Base-by-base conservation (phyloP, 495 filamentous ascomycete genomes). In the Collariella sp. region DNA sequence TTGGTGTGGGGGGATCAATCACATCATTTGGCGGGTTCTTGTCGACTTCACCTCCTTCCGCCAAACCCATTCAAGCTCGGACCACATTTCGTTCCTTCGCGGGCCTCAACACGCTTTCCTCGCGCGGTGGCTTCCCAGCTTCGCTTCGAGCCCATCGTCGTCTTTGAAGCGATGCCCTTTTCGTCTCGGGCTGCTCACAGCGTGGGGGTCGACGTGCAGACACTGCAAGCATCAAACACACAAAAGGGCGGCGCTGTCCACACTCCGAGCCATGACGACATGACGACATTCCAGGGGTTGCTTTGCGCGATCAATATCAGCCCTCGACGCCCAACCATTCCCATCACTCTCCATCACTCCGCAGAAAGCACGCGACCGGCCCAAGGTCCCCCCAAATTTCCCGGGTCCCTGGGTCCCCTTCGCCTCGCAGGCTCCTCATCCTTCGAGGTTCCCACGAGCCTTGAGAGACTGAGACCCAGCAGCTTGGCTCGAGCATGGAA, bases 211-310 rank as follows among this genome's bases (percentile, higher is more conserved):
- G 36, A 31, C 29, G 22, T 34, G 45, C 35, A 50, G n/a, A n/a
- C n/a, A n/a, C n/a, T n/a, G 34, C 46, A 42, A 42, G 23, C 16
- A 4, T 18, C 45, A 50, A 51, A 34, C 16, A 41, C 22, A 55
- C 57, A 46, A 49, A 57, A 57, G 29, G 60, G 39, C 29, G 33
- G 22, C 16, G 31, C 49, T 33, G 49, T 57, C 38, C 60, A 10
- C 43, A n/a, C 41, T 31, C 46, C 22, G 15, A 18, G 23, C 26
- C 46, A 63, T 63, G 54, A 57, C 60, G 60, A 60, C 46, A 63
- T 63, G 54, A 57, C 60, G 60, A 60, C 50, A 55, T 57, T 36
- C n/a, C 55, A 58, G 50, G 60, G 60, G 40, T 57, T 19, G 15
- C 46, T 23, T 57, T 57, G 54, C 60, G 60, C 57, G 38, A 62